phyloP scores from a whole-genome alignment of 345 rosid species.

The Populus ilicifolia region DNA sequence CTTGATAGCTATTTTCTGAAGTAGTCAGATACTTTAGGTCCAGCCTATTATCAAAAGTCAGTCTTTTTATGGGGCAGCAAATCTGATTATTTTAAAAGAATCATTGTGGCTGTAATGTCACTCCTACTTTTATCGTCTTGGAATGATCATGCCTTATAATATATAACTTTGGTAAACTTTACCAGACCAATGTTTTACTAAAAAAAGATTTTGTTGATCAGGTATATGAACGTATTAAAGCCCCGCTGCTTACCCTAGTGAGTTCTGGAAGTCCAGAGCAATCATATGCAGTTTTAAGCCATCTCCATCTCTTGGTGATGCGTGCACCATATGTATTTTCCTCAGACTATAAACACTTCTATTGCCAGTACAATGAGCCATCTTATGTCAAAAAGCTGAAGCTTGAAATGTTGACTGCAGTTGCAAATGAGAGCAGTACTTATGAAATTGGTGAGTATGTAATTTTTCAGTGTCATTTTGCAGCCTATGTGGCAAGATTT shows the following conservation, averaged over 20 bases:
- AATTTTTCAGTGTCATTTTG: slow-evolving; percentile 10
- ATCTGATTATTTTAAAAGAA: neutral
- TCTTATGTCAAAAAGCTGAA: slow-evolving; percentile 94
- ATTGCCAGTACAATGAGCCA: slow-evolving; percentile 96
- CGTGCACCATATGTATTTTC: slow-evolving; percentile 94
- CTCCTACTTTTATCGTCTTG: neutral
- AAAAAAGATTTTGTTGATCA: slow-evolving; percentile 27
- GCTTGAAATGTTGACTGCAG: slow-evolving; percentile 99
- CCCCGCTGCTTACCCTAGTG: slow-evolving; percentile 89
- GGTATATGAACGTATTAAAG: slow-evolving; percentile 99
- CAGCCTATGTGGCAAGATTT: slow-evolving; percentile 5
- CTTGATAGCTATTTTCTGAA: neutral
- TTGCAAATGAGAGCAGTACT: slow-evolving; percentile 95
- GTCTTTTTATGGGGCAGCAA: neutral
- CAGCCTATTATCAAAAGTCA: neutral
- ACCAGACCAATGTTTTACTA: slow-evolving; percentile 15
- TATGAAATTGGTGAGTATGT: slow-evolving; percentile 87
- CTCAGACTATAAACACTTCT: slow-evolving; percentile 88
- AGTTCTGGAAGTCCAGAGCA: slow-evolving; percentile 99
- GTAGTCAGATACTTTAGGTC: neutral
- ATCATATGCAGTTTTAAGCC: slow-evolving; percentile 93
- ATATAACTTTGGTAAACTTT: neutral
- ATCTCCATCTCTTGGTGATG: slow-evolving; percentile 93
- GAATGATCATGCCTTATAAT: slow-evolving; percentile 5
- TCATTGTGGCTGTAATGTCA: neutral